These are phyloP conservation scores for Citrus maxima DNA, from an alignment of 345 rosid genomes.

Conservation along the genomic window DNA sequence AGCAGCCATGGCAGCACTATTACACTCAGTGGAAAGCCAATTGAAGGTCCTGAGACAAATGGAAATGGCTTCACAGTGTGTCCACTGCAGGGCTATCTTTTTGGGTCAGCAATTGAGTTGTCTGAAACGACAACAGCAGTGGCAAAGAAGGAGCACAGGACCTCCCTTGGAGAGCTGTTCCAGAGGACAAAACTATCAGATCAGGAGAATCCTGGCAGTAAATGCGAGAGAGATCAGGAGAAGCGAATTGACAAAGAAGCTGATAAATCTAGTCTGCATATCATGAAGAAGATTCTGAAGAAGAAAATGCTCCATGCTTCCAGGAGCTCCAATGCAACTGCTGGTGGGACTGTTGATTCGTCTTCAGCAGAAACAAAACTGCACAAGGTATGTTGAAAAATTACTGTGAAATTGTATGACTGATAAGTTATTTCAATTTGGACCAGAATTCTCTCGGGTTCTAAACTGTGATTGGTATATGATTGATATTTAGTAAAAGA, in stretches of 20 bases:
- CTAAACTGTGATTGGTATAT: too few relatives aligned
- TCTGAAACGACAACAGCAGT: conserved; percentile 57
- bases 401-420: neutral
- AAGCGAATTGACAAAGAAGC: conserved; percentile 55
- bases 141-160: conserved; percentile 64
- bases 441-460: too few relatives aligned
- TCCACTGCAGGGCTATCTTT: conserved; percentile 74
- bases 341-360: conserved; percentile 40
- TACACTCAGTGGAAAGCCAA: conserved; percentile 62
- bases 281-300: conserved; percentile 60
- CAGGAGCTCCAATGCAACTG: conserved; percentile 36
- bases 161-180: conserved; percentile 76
- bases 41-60: conserved; percentile 49
- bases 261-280: conserved; percentile 53
- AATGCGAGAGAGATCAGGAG: conserved; percentile 47
- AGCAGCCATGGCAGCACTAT: conserved; percentile 78
- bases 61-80: conserved; percentile 49
- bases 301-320: conserved; percentile 56
- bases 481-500: too few relatives aligned
- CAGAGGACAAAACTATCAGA: conserved; percentile 57
- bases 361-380: conserved; percentile 60
- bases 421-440: too few relatives aligned
- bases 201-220: conserved; percentile 35
- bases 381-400: conserved; percentile 44
- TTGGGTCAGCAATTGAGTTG: conserved; percentile 66